phyloP scores from a whole-genome alignment of 2,329 filamentous ascomycete genomes.

The Helminthosporium solani region DNA sequence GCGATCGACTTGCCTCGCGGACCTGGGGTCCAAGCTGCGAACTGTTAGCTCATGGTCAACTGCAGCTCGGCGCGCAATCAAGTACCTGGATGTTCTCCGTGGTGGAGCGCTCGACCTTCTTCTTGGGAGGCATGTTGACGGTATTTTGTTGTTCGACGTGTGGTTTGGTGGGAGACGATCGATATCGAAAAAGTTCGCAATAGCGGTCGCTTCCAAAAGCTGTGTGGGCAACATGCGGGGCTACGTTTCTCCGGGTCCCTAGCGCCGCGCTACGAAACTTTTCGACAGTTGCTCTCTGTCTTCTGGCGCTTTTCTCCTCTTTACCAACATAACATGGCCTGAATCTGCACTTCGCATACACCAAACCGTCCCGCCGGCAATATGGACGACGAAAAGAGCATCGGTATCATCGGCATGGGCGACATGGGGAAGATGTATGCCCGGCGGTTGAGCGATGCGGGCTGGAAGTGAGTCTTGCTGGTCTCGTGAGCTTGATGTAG shows the following conservation, averaged over 20 bases:
- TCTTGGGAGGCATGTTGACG: slow-evolving; percentile 79
- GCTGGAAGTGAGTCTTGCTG: slow-evolving; percentile 79
- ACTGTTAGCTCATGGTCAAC: slow-evolving; percentile 30
- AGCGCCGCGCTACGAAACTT: slow-evolving; percentile 17
- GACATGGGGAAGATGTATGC: slow-evolving; percentile 99
- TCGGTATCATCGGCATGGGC: slow-evolving; percentile 98
- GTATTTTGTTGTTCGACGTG: slow-evolving; percentile 29
- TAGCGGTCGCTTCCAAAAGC: slow-evolving; percentile 1
- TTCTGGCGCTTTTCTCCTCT: slow-evolving; percentile 14
- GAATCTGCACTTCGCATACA: slow-evolving; percentile 13
- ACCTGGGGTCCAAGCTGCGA: slow-evolving; percentile 87
- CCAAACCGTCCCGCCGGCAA: slow-evolving; percentile 33
- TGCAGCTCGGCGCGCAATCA: neutral
- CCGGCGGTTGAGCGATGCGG: slow-evolving; percentile 79
- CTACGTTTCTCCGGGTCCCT: slow-evolving; percentile 8
- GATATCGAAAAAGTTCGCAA: slow-evolving; percentile 1
- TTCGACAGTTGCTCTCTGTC: slow-evolving; percentile 16
- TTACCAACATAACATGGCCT: neutral
- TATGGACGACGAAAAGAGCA: slow-evolving; percentile 66
- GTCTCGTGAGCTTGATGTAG: slow-evolving; percentile 16
- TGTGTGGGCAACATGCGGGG: slow-evolving; percentile 4
- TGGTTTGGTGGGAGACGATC: slow-evolving; percentile 32
- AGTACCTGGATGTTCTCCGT: slow-evolving; percentile 79
- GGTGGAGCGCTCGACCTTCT: slow-evolving; percentile 73
- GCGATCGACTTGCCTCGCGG: slow-evolving; percentile 66